These are phyloP conservation scores for Esteya vermicola DNA, from an alignment of 2,329 filamentous ascomycete species.

Conservation along the genomic window DNA sequence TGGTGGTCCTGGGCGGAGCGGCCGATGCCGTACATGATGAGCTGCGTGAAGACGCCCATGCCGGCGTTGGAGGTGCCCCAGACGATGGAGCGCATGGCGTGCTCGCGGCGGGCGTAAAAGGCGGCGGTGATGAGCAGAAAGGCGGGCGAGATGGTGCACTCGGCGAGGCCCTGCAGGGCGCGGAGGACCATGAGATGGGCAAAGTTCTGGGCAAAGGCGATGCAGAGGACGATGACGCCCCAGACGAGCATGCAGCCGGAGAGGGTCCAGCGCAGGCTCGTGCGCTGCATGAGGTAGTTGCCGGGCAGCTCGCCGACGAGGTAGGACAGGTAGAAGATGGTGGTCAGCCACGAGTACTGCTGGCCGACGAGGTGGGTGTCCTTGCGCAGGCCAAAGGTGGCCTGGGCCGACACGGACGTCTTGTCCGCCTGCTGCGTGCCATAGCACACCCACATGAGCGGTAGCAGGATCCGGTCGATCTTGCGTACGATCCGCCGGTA, in stretches of 20 bases:
- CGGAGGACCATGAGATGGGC: slow-evolving; percentile 21
- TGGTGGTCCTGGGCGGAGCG: background rate
- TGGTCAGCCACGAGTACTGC: slow-evolving; percentile 17
- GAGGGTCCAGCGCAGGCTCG: slow-evolving; percentile 13
- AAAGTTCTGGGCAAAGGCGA: slow-evolving; percentile 23
- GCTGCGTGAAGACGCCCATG: slow-evolving; percentile 9
- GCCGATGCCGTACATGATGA: slow-evolving; percentile 15
- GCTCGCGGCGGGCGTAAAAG: slow-evolving; percentile 21
- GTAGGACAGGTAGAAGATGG: slow-evolving; percentile 21
- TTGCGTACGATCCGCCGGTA: slow-evolving; percentile 15
- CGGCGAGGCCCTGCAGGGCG: slow-evolving; percentile 22
- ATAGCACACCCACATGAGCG: slow-evolving; percentile 24
- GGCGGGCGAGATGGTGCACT: slow-evolving; percentile 23
- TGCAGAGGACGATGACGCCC: slow-evolving; percentile 20
- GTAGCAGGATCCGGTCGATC: slow-evolving; percentile 21
- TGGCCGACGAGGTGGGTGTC: slow-evolving; percentile 15
- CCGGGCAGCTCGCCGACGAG: slow-evolving; percentile 18
- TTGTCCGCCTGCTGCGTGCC: slow-evolving; percentile 35
- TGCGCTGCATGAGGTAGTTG: slow-evolving; percentile 16
- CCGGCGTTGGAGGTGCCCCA: slow-evolving; percentile 16
- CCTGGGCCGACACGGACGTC: slow-evolving; percentile 24
- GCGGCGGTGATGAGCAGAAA: slow-evolving; percentile 22
- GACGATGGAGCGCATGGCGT: slow-evolving; percentile 21
- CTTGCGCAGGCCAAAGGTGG: slow-evolving; percentile 21
- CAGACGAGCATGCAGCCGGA: slow-evolving; percentile 16